Evolutionary conservation across 2,329 filamentous ascomycete species (phyloP).

Genomic region (Phyllosticta paracitricarpa): DNA sequence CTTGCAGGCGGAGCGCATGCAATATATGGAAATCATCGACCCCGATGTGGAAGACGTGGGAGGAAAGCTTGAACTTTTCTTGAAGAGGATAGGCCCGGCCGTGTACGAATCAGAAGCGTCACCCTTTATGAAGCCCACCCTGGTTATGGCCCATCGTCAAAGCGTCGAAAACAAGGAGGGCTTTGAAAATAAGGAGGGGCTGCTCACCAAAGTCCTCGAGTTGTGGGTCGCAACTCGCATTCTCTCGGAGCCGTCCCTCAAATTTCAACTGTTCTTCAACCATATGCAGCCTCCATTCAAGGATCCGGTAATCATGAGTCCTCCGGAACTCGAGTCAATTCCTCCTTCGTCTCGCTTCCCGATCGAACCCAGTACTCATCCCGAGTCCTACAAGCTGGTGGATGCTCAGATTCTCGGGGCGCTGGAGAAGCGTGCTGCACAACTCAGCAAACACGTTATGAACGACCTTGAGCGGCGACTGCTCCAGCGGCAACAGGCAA

Average conservation of each 20-base stretch:
- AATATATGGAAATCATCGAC: conserved; percentile 36
- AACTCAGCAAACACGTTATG: conserved; percentile 45
- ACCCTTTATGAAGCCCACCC: conserved; percentile 41
- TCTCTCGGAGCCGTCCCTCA: conserved; percentile 39
- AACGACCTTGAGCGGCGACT: conserved; percentile 52
- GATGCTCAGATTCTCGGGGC: conserved; percentile 45
- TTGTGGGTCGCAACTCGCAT: conserved; percentile 48
- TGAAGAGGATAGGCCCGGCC: conserved; percentile 37
- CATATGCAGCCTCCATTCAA: conserved; percentile 25
- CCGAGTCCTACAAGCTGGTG: conserved; percentile 40
- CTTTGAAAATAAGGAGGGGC: conserved; percentile 24
- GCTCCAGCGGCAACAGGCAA: conserved; percentile 47
- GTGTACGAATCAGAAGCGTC: conserved; percentile 42
- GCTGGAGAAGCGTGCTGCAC: conserved; percentile 44
- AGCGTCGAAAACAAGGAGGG: conserved; percentile 19
- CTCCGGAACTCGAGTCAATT: conserved; percentile 4
- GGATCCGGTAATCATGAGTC: conserved; percentile 20
- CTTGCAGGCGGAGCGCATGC: conserved; percentile 6
- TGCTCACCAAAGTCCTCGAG: conserved; percentile 43
- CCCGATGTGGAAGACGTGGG: conserved; percentile 40
- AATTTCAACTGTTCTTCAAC: conserved; percentile 42
- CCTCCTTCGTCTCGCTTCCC: conserved; percentile 2
- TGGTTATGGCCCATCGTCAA: conserved; percentile 27
- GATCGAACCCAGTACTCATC: conserved; percentile 19
- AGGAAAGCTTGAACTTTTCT: conserved; percentile 44